phyloP scores from a whole-genome alignment of 441 rosid species.

The Pelargonium myrrhifolium region DNA sequence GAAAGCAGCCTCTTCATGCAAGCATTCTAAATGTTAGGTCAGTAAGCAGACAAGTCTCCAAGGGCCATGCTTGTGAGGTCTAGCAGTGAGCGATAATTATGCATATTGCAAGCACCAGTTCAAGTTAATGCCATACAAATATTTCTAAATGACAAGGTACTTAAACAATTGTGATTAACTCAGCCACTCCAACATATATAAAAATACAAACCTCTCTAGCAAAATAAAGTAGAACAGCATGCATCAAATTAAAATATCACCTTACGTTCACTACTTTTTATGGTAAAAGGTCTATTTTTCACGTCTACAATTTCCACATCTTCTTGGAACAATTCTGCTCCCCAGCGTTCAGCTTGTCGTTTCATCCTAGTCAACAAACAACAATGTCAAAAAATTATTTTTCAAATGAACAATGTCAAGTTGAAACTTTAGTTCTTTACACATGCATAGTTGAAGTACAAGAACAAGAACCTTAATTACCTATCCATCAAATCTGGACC shows the following conservation, averaged over 20 bases:
- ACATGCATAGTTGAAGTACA: neutral
- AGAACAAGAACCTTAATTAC: constrained; percentile 26
- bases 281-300: constrained; percentile 58
- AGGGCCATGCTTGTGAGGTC: no score
- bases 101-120: no score
- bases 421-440: neutral
- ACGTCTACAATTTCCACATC: constrained; percentile 77
- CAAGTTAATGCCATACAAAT: no score
- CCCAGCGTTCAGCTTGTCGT: constrained; percentile 95
- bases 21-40: no score
- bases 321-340: constrained; percentile 84
- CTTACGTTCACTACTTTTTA: constrained; percentile 78
- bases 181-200: neutral
- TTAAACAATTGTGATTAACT: no score
- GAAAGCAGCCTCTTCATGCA: no score
- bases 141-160: no score
- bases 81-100: no score
- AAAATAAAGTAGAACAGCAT: neutral
- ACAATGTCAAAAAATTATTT: no score
- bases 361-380: constrained; percentile 56
- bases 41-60: no score
- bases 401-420: no score
- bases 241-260: constrained; percentile 36
- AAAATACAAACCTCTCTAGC: neutral
- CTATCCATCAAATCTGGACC: constrained; percentile 99